Conservation (phyloP, 1,284 basidiomycete species). For the Ustilago bromivora region DNA sequence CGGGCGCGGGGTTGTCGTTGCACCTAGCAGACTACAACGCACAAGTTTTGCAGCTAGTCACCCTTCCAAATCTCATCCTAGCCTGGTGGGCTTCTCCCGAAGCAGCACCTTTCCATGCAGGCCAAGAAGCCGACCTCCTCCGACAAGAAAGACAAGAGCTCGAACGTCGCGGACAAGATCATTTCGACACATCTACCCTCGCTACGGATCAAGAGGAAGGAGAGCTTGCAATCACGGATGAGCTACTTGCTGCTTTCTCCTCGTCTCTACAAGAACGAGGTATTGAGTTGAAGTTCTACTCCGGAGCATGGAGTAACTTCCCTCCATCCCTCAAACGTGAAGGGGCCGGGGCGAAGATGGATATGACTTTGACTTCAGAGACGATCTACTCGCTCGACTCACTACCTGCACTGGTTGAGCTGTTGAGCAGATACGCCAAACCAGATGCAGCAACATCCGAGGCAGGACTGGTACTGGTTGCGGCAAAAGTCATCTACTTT, state of each 20-base stretch:
- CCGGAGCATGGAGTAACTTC: constrained; percentile 79
- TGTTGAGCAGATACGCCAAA: constrained; percentile 66
- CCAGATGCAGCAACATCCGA: background rate
- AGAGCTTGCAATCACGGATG: constrained; percentile 61
- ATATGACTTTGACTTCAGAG: constrained; percentile 87
- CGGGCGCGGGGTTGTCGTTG: constrained; percentile 73
- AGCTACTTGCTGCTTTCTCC: constrained; percentile 78
- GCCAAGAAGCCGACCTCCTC: constrained; percentile 12
- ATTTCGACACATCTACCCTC: constrained; percentile 31
- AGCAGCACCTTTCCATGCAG: constrained; percentile 20
- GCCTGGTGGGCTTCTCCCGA: constrained; percentile 72
- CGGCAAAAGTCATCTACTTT: constrained; percentile 93
- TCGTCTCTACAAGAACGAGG: constrained; percentile 74
- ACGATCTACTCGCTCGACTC: constrained; percentile 86
- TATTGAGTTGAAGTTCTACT: constrained; percentile 80
- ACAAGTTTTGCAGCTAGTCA: constrained; percentile 81
- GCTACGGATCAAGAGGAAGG: constrained; percentile 4
- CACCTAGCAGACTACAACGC: constrained; percentile 93
- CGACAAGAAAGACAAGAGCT: constrained; percentile 30
- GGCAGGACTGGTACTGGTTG: constrained; percentile 76
- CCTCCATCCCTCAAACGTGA: constrained; percentile 10
- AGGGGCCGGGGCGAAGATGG: constrained; percentile 48
- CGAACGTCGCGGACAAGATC: constrained; percentile 40
- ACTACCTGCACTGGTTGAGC: constrained; percentile 77
- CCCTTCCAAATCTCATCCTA: constrained; percentile 82